phyloP scores from a whole-genome alignment of 345 rosid species.

The Anastatica hierochuntica region DNA sequence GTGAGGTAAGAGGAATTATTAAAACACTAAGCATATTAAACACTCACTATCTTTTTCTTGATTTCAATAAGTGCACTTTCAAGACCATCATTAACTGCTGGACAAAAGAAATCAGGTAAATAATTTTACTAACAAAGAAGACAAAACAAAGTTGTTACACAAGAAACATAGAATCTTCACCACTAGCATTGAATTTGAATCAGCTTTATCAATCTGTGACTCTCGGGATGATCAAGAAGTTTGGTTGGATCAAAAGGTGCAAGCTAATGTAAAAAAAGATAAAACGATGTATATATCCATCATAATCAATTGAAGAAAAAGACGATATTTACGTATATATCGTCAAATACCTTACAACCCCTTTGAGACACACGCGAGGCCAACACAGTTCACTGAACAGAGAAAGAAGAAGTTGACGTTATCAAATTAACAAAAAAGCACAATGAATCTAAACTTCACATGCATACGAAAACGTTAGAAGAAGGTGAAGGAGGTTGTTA shows the following conservation, averaged over 20 bases:
- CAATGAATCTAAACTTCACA: too few species aligned
- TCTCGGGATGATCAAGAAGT: conserved; percentile 40
- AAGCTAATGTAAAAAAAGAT: conserved; percentile 20
- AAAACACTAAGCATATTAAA: neutral
- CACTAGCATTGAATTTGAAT: conserved; percentile 34
- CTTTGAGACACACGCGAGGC: too few species aligned
- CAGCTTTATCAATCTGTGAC: conserved; percentile 47
- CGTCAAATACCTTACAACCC: too few species aligned
- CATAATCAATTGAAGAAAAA: too few species aligned
- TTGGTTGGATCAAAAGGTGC: conserved; percentile 76
- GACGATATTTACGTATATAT: too few species aligned
- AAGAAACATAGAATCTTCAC: neutral
- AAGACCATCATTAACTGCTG: conserved; percentile 59
- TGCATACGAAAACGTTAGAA: too few species aligned
- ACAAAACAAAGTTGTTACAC: neutral
- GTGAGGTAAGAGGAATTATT: neutral
- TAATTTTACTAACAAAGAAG: neutral
- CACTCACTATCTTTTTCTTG: conserved; percentile 49
- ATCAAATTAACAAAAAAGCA: too few species aligned
- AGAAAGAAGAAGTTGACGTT: too few species aligned
- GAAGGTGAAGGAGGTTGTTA: too few species aligned
- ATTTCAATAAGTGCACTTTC: conserved; percentile 48
- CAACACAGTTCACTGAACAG: too few species aligned
- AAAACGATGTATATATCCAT: too few species aligned
- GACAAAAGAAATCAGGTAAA: neutral